Evolutionary conservation across 768 basidiomycete genomes (phyloP).

Genomic region (Imleria badia): DNA sequence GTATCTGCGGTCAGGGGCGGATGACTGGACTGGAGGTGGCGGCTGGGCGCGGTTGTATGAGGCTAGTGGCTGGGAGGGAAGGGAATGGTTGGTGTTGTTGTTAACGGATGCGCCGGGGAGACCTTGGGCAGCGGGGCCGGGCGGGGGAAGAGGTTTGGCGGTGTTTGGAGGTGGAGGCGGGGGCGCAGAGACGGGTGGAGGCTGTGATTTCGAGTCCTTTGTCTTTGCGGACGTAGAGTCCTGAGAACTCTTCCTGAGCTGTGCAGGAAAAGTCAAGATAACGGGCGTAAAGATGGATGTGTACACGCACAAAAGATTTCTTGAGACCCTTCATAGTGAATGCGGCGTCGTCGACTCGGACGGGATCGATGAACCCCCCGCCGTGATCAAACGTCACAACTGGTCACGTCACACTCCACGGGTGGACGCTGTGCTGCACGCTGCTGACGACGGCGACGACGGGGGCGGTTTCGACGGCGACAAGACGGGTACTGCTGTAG

Average conservation of each 20-base stretch:
- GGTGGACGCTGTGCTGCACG: slow-evolving; percentile 2
- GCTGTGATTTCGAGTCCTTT: slow-evolving; percentile 56
- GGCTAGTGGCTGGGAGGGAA: slow-evolving; percentile 38
- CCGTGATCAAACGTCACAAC: slow-evolving; percentile 33
- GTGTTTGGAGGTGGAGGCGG: slow-evolving; percentile 66
- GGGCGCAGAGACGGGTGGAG: slow-evolving; percentile 40
- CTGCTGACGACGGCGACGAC: background rate
- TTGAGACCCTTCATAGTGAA: slow-evolving; percentile 76
- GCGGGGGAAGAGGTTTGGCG: slow-evolving; percentile 61
- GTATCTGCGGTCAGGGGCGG: slow-evolving; percentile 62
- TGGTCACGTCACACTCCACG: slow-evolving; percentile 29
- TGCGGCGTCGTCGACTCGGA: slow-evolving; percentile 17
- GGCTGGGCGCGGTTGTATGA: slow-evolving; percentile 45
- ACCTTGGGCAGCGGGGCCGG: slow-evolving; percentile 40
- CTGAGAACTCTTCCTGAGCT: slow-evolving; percentile 72
- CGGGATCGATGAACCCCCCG: slow-evolving; percentile 41
- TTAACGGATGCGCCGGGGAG: slow-evolving; percentile 37
- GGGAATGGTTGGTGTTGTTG: slow-evolving; percentile 39
- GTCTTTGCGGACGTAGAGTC: slow-evolving; percentile 67
- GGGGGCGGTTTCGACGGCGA: background rate
- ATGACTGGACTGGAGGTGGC: slow-evolving; percentile 37
- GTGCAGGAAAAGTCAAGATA: slow-evolving; percentile 24
- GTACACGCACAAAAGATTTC: slow-evolving; percentile 67
- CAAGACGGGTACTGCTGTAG: background rate
- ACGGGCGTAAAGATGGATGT: slow-evolving; percentile 14